phyloP scores from a whole-genome alignment of 1,139 yeast species.

The Kluyveromyces marxianus region DNA sequence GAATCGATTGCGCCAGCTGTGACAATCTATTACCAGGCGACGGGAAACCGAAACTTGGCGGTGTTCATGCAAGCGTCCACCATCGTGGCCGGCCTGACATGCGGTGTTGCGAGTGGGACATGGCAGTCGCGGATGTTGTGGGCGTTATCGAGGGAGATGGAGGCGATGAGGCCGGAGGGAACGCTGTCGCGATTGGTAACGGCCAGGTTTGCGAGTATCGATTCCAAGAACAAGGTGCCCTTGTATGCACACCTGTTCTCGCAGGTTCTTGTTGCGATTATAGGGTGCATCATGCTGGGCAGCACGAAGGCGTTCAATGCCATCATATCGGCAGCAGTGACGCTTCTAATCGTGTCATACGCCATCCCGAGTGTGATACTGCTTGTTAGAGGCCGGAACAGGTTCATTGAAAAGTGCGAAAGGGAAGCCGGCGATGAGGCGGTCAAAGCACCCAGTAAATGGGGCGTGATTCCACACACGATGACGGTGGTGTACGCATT shows the following conservation, averaged over 20 bases:
- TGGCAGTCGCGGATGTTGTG: conserved; percentile 49
- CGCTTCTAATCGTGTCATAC: conserved; percentile 31
- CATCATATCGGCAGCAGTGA: conserved; percentile 34
- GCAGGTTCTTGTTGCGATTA: conserved; percentile 26
- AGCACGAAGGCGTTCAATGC: conserved; percentile 35
- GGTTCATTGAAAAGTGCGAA: conserved; percentile 3
- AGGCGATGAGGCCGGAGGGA: conserved; percentile 3
- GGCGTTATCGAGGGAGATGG: conserved; percentile 42
- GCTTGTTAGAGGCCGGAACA: conserved; percentile 37
- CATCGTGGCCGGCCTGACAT: conserved; percentile 38
- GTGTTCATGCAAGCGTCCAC: conserved; percentile 38
- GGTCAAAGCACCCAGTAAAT: conserved; percentile 34
- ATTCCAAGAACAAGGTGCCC: conserved; percentile 28
- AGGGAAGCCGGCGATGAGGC: conserved; percentile 16
- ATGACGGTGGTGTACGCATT: conserved; percentile 36
- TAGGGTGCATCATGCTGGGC: conserved; percentile 34
- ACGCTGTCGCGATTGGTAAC: conserved; percentile 17
- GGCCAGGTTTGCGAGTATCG: conserved; percentile 26
- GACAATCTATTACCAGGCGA: conserved; percentile 51
- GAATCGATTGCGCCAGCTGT: conserved; percentile 46
- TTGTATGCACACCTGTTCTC: conserved; percentile 32
- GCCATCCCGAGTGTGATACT: conserved; percentile 29
- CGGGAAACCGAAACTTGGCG: conserved; percentile 48
- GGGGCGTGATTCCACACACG: conserved; percentile 39
- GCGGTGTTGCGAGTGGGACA: conserved; percentile 43